Percentiles rank a stretch among this genome's conserved stretches.
Conservation (phyloP, 192 early-diverging fungal species). For the Coemansia guatemalensis region DNA sequence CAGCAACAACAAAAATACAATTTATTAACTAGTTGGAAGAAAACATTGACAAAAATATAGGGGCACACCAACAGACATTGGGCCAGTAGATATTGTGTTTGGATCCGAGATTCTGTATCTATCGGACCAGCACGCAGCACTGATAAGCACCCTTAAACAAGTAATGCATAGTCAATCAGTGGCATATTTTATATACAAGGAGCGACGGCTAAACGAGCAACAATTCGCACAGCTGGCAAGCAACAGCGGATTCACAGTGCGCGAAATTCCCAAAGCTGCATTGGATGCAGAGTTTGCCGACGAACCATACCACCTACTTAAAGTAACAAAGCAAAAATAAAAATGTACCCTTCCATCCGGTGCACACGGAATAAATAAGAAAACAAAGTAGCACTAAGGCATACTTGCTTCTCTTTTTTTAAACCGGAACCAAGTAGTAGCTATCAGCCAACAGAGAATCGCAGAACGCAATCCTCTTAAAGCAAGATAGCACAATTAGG, state of each 20-base stretch:
- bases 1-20: background rate
- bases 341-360: too few relatives aligned
- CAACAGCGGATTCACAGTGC: constrained; percentile 1
- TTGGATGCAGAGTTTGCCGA: constrained; percentile 16
- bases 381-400: too few relatives aligned
- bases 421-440: background rate
- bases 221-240: constrained; percentile 3
- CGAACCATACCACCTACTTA: constrained; percentile 19
- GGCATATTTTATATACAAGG: constrained; percentile 27
- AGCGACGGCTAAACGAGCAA: constrained; percentile 17
- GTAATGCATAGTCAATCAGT: constrained; percentile 14
- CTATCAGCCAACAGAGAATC: background rate
- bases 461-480: constrained; percentile 12
- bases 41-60: background rate
- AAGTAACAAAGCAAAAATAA: background rate
- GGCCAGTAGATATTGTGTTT: constrained; percentile 16
- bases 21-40: background rate
- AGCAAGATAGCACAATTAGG: background rate
- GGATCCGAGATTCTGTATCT: constrained; percentile 37
- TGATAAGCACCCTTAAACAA: constrained; percentile 8
- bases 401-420: too few relatives aligned
- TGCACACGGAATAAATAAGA: too few relatives aligned
- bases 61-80: background rate
- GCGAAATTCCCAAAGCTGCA: constrained; percentile 6
- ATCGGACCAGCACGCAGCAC: constrained; percentile 11